Percentiles rank a stretch among this genome's conserved stretches.
These are phyloP conservation scores for Phylloporus sp. DNA, from an alignment of 768 basidiomycete species.

Conservation along the genomic window DNA sequence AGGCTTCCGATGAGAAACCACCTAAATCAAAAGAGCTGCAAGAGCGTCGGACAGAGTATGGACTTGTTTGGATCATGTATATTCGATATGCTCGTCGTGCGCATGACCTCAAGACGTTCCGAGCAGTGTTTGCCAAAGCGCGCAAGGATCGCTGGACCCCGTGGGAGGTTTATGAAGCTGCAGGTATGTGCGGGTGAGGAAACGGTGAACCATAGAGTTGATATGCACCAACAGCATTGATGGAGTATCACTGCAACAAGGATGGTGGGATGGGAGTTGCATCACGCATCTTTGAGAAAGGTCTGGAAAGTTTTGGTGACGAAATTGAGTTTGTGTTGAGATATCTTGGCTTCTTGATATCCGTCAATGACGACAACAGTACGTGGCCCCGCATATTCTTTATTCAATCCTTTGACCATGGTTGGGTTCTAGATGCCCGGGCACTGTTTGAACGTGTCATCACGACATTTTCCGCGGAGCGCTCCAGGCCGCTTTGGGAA, in stretches of 20 bases:
- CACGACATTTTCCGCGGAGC: conserved; percentile 66
- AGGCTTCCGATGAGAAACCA: conserved; percentile 49
- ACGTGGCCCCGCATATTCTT: conserved; percentile 27
- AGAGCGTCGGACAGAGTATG: conserved; percentile 60
- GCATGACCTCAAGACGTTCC: conserved; percentile 77
- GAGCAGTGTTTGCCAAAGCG: conserved; percentile 76
- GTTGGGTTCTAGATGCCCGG: conserved; percentile 67
- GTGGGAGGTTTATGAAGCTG: conserved; percentile 94
- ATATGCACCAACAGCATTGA: conserved; percentile 54
- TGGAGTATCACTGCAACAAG: conserved; percentile 91
- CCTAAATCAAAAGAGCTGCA: conserved; percentile 50
- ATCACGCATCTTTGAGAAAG: conserved; percentile 90
- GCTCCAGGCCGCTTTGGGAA: conserved; percentile 87
- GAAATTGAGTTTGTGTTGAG: conserved; percentile 82
- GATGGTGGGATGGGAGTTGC: conserved; percentile 70
- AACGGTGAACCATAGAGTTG: conserved; percentile 2
- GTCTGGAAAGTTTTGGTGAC: conserved; percentile 75
- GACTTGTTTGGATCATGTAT: conserved; percentile 81
- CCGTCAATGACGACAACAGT: conserved; percentile 95
- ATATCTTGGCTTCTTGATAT: conserved; percentile 90
- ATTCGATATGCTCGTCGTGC: conserved; percentile 89
- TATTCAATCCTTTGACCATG: conserved; percentile 1
- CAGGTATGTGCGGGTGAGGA: conserved; percentile 46
- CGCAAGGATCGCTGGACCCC: conserved; percentile 69
- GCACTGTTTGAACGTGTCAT: conserved; percentile 93